phyloP scores from a whole-genome alignment of 208 protist species.

The Trichomonas gallinae region DNA sequence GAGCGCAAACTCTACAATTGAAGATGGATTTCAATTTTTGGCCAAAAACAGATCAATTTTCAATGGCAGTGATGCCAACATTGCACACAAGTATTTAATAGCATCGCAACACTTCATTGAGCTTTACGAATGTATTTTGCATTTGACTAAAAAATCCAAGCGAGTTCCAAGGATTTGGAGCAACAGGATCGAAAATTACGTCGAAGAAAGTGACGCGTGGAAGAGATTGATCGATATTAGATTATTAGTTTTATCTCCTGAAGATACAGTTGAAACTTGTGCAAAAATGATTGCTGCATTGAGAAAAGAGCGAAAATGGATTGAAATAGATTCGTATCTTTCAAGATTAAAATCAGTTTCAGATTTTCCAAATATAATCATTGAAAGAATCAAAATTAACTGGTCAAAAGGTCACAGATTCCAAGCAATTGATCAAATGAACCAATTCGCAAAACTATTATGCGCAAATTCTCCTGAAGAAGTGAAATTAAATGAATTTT shows the following conservation, averaged over 20 bases:
- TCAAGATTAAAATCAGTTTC: not conserved
- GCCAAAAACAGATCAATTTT: not conserved
- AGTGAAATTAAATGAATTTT: not conserved
- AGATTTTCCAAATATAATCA: not conserved
- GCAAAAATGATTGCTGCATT: not conserved
- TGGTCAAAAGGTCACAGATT: not conserved
- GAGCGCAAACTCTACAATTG: not conserved
- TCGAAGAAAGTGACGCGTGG: constrained; percentile 12
- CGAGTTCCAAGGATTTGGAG: not conserved
- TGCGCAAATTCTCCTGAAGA: not conserved
- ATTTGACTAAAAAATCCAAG: too few species aligned
- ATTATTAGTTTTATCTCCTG: not conserved
- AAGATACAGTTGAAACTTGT: not conserved
- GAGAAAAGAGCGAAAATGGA: not conserved
- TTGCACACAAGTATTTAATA: not conserved
- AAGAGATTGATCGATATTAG: not conserved
- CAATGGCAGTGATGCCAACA: not conserved
- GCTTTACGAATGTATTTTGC: not conserved
- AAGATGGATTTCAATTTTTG: not conserved
- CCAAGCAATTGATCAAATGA: not conserved
- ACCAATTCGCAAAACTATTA: not conserved
- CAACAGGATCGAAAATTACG: not conserved
- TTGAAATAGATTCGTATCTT: not conserved
- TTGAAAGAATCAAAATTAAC: not conserved
- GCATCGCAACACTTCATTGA: not conserved